These are phyloP conservation scores for Fusarium paranaense DNA, from an alignment of 2,329 filamentous ascomycete genomes.

Conservation along the genomic window DNA sequence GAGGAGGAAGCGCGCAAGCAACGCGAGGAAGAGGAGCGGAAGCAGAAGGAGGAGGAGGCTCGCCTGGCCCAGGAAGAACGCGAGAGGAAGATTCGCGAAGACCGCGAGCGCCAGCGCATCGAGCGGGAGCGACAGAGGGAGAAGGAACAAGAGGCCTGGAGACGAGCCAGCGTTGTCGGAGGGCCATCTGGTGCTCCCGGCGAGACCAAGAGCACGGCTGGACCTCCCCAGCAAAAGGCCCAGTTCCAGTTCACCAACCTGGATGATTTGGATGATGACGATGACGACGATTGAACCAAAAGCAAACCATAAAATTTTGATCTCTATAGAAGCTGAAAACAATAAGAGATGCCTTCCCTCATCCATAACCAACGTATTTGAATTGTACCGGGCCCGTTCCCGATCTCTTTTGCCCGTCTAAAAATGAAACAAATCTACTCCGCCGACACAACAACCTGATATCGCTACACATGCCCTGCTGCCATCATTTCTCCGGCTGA, in stretches of 20 bases:
- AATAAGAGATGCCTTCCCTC: conserved; percentile 23
- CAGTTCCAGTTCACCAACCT: conserved; percentile 68
- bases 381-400: conserved; percentile 15
- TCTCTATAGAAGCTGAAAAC: conserved; percentile 33
- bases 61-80: conserved; percentile 59
- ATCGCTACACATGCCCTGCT: conserved; percentile 3
- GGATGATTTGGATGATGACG: conserved; percentile 65
- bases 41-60: conserved; percentile 60
- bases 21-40: conserved; percentile 63
- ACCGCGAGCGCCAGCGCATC: conserved; percentile 52
- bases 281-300: conserved; percentile 50
- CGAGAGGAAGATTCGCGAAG: conserved; percentile 55
- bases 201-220: conserved; percentile 41
- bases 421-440: conserved; percentile 31
- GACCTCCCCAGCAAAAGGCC: conserved; percentile 54
- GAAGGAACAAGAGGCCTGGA: conserved; percentile 56
- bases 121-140: conserved; percentile 59
- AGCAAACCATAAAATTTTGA: conserved; percentile 2
- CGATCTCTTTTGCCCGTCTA: conserved; percentile 31
- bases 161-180: conserved; percentile 51
- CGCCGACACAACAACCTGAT: conserved; percentile 26
- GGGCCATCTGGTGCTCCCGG: conserved; percentile 43
- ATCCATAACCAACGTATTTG: conserved; percentile 27
- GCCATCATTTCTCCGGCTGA: conserved; percentile 7
- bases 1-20: conserved; percentile 64